Evolutionary conservation across 2,329 filamentous ascomycete species (phyloP).

Genomic region (Aaosphaeria arxii): DNA sequence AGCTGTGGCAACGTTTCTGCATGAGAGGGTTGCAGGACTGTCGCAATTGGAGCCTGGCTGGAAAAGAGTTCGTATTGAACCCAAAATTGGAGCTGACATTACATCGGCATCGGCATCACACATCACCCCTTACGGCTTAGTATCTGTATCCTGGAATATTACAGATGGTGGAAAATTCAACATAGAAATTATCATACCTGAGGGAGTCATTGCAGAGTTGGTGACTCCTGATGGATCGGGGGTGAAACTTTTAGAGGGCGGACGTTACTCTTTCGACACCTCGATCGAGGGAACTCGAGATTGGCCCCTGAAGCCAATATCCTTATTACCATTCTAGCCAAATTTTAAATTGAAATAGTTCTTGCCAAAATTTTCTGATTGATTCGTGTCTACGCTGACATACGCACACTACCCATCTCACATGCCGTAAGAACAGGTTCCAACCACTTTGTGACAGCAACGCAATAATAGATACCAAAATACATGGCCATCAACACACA

Average conservation of each 20-base stretch:
- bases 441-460: too few relatives aligned
- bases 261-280: background rate
- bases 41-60: background rate
- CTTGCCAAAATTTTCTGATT: background rate
- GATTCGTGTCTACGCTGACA: background rate
- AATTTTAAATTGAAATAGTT: background rate
- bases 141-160: background rate
- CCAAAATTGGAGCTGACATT: background rate
- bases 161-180: background rate
- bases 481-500: too few relatives aligned
- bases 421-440: background rate
- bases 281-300: background rate
- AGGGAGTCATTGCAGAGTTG: background rate
- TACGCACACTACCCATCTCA: background rate
- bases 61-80: background rate
- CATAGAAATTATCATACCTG: background rate
- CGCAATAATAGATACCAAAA: too few relatives aligned
- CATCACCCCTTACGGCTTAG: background rate
- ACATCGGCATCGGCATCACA: background rate
- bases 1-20: slow-evolving; percentile 1
- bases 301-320: background rate
- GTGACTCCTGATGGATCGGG: background rate
- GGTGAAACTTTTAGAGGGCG: background rate
- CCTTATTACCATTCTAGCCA: background rate
- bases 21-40: background rate